phyloP scores from a whole-genome alignment of 331 rosid genomes.

The Telfairia occidentalis region DNA sequence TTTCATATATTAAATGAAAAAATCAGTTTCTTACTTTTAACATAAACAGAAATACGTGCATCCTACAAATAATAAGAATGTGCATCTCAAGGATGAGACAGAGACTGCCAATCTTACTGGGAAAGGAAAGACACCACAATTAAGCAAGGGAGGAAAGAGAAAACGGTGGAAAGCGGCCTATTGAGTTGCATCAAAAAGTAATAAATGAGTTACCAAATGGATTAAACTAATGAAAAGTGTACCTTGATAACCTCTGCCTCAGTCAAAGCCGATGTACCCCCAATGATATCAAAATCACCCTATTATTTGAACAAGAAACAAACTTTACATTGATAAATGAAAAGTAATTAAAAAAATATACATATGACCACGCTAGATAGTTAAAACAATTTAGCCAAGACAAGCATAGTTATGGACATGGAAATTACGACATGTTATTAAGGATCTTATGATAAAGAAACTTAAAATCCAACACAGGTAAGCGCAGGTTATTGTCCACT shows the following conservation, averaged over 20 bases:
- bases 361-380: not conserved
- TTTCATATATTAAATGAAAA: not conserved
- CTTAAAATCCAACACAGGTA: not conserved
- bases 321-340: too few relatives aligned
- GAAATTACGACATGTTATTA: not conserved
- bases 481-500: not conserved
- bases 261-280: constrained; percentile 70
- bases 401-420: not conserved
- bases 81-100: not conserved
- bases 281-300: constrained; percentile 97
- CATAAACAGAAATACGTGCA: not conserved
- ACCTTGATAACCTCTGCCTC: constrained; percentile 97
- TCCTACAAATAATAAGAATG: not conserved
- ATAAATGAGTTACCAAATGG: not conserved
- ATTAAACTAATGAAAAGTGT: constrained; percentile 7
- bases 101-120: not conserved
- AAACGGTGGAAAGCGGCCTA: not conserved
- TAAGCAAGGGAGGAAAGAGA: not conserved
- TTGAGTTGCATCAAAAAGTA: not conserved
- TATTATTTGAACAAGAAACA: too few relatives aligned
- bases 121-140: not conserved
- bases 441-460: not conserved
- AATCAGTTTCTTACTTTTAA: not conserved
- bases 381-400: not conserved
- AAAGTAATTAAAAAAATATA: constrained; percentile 1